phyloP scores from a whole-genome alignment of 1,284 basidiomycete species.

The Sporisorium sorghi region DNA sequence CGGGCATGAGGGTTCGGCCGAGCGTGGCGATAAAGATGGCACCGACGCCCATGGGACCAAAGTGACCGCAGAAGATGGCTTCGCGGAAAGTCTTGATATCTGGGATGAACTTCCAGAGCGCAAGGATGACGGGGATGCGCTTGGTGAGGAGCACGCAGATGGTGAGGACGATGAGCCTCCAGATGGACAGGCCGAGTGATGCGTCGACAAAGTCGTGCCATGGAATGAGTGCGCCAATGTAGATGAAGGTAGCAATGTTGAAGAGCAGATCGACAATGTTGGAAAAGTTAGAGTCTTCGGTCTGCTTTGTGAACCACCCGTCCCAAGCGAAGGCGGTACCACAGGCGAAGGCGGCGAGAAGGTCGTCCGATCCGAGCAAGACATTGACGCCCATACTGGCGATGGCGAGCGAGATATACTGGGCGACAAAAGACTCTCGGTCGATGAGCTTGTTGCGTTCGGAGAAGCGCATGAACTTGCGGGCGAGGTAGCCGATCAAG shows the following conservation, averaged over 20 bases:
- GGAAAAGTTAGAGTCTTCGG: conserved; percentile 85
- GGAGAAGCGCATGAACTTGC: conserved; percentile 95
- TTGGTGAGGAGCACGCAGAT: conserved; percentile 64
- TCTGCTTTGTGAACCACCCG: conserved; percentile 89
- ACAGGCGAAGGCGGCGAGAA: conserved; percentile 84
- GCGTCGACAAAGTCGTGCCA: conserved; percentile 63
- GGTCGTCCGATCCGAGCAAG: conserved; percentile 66
- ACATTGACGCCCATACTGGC: conserved; percentile 77
- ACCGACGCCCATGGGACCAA: conserved; percentile 69
- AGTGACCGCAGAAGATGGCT: conserved; percentile 67
- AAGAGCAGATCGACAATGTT: conserved; percentile 89
- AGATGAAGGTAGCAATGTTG: conserved; percentile 68
- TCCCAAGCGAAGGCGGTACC: conserved; percentile 99
- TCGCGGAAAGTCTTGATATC: conserved; percentile 69
- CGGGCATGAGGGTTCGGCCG: conserved; percentile 60
- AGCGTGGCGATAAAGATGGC: conserved; percentile 68
- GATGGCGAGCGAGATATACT: conserved; percentile 84
- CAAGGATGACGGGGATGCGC: conserved; percentile 66
- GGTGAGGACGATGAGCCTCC: conserved; percentile 64
- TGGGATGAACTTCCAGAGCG: conserved; percentile 67
- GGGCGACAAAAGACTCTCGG: conserved; percentile 91
- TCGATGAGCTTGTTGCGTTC: conserved; percentile 90
- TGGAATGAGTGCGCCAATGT: conserved; percentile 69
- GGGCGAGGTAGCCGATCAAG: conserved; percentile 82
- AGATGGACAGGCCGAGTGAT: conserved; percentile 53